Base-by-base conservation (phyloP, 305 asterid genomes). In the Fraxinus sp. region DNA sequence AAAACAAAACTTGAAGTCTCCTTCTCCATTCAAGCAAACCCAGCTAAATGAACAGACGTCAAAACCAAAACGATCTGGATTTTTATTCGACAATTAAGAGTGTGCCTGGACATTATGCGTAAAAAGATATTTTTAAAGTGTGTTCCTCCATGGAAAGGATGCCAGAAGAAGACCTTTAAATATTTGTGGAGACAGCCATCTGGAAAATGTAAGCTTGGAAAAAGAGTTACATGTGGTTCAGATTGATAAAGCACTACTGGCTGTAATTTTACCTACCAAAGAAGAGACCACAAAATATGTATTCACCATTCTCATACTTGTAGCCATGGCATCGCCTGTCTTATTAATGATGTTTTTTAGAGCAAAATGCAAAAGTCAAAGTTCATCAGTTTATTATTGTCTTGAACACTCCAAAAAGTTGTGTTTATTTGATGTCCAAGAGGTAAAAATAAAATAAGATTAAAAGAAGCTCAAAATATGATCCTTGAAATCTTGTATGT, bases 401-500 rank as follows among this genome's bases (percentile, higher is more conserved):
- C 75, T 30, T 22, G 57, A 70, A 32, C 36, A 64, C 33, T 26
- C 43, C 37, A 72, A 59, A 62, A 33, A 14, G 74, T 28, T 22
- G 72, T 66, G 41, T 49, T 71, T 70, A 32, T 79, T 81, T 55
- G 49, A 20, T 70, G n/a, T 59, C 62, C 41, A 46, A 46, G 28
- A 64, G 72, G 66, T 37, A 43, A 43, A 57, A 71, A 16, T 46
- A 80, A 77, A 36, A 77, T 24, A 66, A 66, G 64, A 70, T 49
- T 57, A 57, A 1, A 55, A 81, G 74, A 80, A 68, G 37, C 75
- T 68, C 49, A 80, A 24, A 55, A 68, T 26, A 26, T 71, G 75
- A 75, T 55, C 22, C 57, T 41, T 16, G 35, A 43, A 35, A 71
- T 64, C 35, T 64, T 22, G 11, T 6, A 64, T 26, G 16, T 64